Percentiles rank a stretch among this genome's conserved stretches.
Conservation (phyloP, 345 rosid genomes). For the Passiflora organensis region DNA sequence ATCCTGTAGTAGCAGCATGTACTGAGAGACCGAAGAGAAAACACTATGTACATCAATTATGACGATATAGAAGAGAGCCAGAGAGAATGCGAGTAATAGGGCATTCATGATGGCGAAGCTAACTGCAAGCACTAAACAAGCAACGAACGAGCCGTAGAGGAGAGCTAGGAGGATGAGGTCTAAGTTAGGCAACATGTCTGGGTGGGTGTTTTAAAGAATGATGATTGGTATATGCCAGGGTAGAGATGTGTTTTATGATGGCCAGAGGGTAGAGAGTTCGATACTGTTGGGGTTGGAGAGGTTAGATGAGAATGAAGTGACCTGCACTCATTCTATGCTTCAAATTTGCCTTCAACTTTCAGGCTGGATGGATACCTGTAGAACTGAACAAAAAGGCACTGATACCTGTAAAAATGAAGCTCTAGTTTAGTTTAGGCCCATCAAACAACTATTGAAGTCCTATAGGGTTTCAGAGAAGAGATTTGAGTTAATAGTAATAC, state of each 20-base stretch:
- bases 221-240: neutral
- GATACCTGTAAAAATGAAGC: no score
- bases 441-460: no score
- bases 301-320: constrained; percentile 35
- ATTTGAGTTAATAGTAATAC: no score
- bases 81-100: constrained; percentile 21
- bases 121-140: constrained; percentile 15
- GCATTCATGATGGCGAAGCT: constrained; percentile 10
- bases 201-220: neutral
- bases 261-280: neutral
- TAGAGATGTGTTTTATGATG: neutral
- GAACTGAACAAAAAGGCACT: no score
- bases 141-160: constrained; percentile 32
- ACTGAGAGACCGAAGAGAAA: constrained; percentile 2
- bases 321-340: constrained; percentile 25
- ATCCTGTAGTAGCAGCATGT: constrained; percentile 7
- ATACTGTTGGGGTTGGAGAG: neutral
- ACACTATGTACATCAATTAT: constrained; percentile 17
- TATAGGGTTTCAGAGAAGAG: no score
- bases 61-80: constrained; percentile 19
- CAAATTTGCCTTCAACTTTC: no score
- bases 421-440: no score
- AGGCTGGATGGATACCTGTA: no score
- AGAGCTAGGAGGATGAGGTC: constrained; percentile 32
- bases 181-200: constrained; percentile 31